Evolutionary conservation across 768 basidiomycete species (phyloP), one percentile per base, ranked within the genome.

Genomic region (Exsudoporus frostii): DNA sequence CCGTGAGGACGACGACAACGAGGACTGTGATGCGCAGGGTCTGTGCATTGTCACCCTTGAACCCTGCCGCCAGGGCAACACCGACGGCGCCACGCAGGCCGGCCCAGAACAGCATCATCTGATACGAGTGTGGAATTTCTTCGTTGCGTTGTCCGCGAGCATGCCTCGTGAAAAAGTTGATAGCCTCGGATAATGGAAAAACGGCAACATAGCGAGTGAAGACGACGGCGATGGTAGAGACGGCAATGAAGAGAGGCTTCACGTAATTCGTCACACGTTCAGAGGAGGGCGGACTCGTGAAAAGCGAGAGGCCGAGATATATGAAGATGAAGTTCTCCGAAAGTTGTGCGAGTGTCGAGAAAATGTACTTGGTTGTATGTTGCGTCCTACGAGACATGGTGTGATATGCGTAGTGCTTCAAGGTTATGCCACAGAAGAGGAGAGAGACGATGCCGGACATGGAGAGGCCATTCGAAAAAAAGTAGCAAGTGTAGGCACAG

Each of bases 81-180:
- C 97, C 97, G 39, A 99, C 97, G 0, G 97, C 97, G 33, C 97
- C 97, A 27, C 97, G 79, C 49, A 99, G 74, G 6, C 96, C 96
- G 1, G 96, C 96, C 97, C 96, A 99, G 73, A 98, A 98, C 15
- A 98, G 74, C 94, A 98, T 97, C 92, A 98, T 96, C 63, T 98
- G 95, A 65, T 99, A 98, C 11, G 93, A 94, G 70, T 98, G 95
- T 1, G 97, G 95, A 5, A 99, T 75, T 61, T 98, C 95, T 59
- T 97, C 95, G 22, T 79, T 74, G 38, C 93, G 82, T 64, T 94
- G 90, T 1, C 93, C 93, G 1, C 92, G 83, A 3, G 82, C 86
- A 55, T 95, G 90, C 27, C 76, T 77, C 61, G 86, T 88, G 78
- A 98, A 86, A 59, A 97, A 79, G 74, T 99, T 99, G 84, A 99